Evolutionary conservation across 345 rosid species (phyloP).

Genomic region (Eucalyptus sp.): DNA sequence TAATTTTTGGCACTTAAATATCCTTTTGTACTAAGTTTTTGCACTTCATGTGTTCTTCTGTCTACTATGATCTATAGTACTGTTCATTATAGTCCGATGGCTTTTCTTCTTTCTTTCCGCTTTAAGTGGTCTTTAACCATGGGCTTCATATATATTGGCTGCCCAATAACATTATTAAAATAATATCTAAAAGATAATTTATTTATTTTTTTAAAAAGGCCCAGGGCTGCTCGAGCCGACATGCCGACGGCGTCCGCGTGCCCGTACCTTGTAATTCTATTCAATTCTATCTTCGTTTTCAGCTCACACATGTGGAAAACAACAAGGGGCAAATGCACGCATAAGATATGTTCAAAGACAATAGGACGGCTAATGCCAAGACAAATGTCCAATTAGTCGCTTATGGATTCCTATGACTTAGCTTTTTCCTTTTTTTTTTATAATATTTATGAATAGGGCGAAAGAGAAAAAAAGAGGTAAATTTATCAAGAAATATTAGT

Average conservation of each 20-base stretch:
- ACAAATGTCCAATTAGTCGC: not conserved
- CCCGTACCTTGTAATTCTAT: too few species aligned
- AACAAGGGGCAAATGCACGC: too few species aligned
- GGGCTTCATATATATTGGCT: not conserved
- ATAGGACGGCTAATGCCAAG: too few species aligned
- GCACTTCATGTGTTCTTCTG: too few species aligned
- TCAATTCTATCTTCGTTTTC: too few species aligned
- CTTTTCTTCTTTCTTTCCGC: not conserved
- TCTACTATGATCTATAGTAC: not conserved
- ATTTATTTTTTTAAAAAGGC: too few species aligned
- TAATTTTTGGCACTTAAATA: fast-evolving
- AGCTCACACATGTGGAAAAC: too few species aligned
- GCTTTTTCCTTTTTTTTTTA: not conserved
- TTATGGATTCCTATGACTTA: not conserved
- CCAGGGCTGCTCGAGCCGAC: not conserved
- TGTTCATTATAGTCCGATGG: not conserved
- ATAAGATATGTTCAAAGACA: too few species aligned
- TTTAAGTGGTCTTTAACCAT: not conserved
- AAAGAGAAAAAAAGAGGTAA: not conserved
- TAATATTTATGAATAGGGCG: not conserved
- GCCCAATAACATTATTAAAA: too few species aligned
- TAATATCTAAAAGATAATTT: too few species aligned
- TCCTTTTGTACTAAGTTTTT: fast-evolving
- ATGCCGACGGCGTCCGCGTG: not conserved
- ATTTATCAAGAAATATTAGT: not conserved